Conservation (phyloP, 2,329 filamentous ascomycete genomes). For the Neofusicoccum sp. region DNA sequence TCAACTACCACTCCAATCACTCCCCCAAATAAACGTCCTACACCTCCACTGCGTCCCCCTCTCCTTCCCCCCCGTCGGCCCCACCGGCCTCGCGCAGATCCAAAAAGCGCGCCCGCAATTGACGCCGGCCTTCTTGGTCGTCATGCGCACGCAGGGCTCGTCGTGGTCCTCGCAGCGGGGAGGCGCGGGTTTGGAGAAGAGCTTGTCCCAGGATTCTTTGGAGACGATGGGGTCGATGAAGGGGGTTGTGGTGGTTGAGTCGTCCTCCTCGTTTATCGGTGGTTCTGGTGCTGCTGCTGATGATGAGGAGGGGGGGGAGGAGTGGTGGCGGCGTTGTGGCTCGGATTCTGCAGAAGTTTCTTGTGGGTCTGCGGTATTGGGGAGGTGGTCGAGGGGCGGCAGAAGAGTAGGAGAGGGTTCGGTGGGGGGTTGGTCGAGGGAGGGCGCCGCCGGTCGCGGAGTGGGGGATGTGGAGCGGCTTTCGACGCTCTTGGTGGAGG, state of each 20-base stretch:
- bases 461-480: slow-evolving; percentile 33
- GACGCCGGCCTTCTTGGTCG: slow-evolving; percentile 85
- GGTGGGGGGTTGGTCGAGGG: not conserved
- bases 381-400: not conserved
- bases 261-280: not conserved
- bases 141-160: slow-evolving; percentile 80
- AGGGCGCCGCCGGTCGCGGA: slow-evolving; percentile 23
- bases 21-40: slow-evolving; percentile 75
- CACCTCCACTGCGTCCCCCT: slow-evolving; percentile 85
- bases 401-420: too few relatives aligned
- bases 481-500: not conserved
- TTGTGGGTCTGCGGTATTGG: too few relatives aligned
- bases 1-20: slow-evolving; percentile 56
- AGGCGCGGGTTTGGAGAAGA: slow-evolving; percentile 73
- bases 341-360: too few relatives aligned
- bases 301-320: too few relatives aligned
- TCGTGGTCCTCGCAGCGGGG: slow-evolving; percentile 82
- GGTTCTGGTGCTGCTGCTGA: too few relatives aligned
- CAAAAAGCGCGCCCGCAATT: slow-evolving; percentile 73
- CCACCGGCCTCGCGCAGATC: slow-evolving; percentile 76
- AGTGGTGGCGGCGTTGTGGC: too few relatives aligned
- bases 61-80: slow-evolving; percentile 83
- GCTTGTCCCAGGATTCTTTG: slow-evolving; percentile 83
- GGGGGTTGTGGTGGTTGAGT: not conserved
- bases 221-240: slow-evolving; percentile 69